Conservation (phyloP, 1,139 yeast species). For the Diutina ranongensis region DNA sequence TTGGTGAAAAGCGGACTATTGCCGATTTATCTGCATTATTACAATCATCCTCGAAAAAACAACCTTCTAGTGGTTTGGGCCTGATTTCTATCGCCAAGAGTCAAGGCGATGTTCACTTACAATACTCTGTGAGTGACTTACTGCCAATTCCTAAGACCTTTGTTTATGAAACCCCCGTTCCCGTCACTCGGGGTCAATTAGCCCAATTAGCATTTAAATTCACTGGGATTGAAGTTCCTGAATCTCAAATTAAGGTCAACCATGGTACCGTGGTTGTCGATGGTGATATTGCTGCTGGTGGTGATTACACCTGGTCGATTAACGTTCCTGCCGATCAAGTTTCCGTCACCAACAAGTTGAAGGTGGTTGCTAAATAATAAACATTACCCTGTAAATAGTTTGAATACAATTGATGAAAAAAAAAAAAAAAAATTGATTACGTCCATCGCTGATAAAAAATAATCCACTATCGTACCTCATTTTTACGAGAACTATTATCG, state of each 20-base stretch:
- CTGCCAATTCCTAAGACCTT: conserved; percentile 21
- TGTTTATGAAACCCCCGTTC: conserved; percentile 16
- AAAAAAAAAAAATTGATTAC: too few species aligned
- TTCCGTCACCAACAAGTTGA: conserved; percentile 12
- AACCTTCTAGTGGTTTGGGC: conserved; percentile 8
- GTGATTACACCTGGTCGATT: conserved; percentile 22
- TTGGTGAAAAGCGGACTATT: conserved; percentile 14
- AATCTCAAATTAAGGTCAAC: conserved; percentile 14
- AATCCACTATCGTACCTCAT: too few species aligned
- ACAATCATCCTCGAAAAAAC: conserved; percentile 15
- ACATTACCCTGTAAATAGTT: not conserved
- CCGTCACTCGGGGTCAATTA: conserved; percentile 19
- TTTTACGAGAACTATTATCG: too few species aligned
- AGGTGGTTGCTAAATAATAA: not conserved
- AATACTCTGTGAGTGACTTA: conserved; percentile 22
- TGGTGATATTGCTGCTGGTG: conserved; percentile 17
- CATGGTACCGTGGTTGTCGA: conserved; percentile 7
- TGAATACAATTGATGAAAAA: too few species aligned
- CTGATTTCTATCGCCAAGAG: conserved; percentile 6
- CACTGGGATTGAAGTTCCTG: conserved; percentile 23
- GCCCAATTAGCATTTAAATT: conserved; percentile 16
- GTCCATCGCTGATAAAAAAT: too few species aligned
- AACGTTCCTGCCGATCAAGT: conserved; percentile 15
- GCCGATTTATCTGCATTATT: conserved; percentile 30
- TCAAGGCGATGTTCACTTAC: conserved; percentile 7